Base-by-base conservation (phyloP, 352 stramenopile genomes). In the Globisporangium barbulae region DNA sequence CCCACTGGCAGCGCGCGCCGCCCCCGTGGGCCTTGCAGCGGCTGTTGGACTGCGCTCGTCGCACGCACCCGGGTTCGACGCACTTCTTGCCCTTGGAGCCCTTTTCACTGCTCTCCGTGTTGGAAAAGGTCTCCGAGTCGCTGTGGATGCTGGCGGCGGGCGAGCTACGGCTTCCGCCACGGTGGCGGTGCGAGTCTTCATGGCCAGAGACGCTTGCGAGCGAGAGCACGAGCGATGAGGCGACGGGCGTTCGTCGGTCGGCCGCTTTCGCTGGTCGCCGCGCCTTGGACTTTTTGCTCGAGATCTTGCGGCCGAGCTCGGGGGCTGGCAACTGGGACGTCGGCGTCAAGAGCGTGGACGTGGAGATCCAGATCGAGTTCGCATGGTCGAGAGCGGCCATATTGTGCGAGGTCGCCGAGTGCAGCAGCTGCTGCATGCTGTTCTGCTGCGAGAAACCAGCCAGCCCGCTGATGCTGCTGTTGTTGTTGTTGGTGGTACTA, bases 1-100 rank as follows among this genome's bases (percentile, higher is more conserved):
- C 58, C 57, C 74, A 93, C 55, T 91, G 84, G 57, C 86, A 94
- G 3, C 86, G 73, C 0, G 84, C 84, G 6, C 86, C 86, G 17
- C 85, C 85, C 0, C 83, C 83, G 39, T 92, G 81, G 5, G 83
- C 83, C 41, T 94, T 94, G 76, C 85, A 94, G 15, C 83, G 83
- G 39, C 79, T 89, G 54, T 94, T 94, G n/a, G 83, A 92, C 62
- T 93, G 83, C 8, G 85, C 83, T 19, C 85, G 83, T 8, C 83
- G 70, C 6, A 66, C 84, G 37, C 85, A 94, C 0, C 71, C 74
- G 0, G 61, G 31, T 48, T 90, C 82, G 45, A 88, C 72, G 59
- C 85, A 94, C 53, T 88, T 90, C 63, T 94, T 94, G 57, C 83
- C 83, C 55, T 93, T 94, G 31, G 66, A 52, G 53, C 33, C 59